Evolutionary conservation across 805 yeast species (phyloP), one percentile per base, ranked within the genome.

Genomic region (Pichia heedii): DNA sequence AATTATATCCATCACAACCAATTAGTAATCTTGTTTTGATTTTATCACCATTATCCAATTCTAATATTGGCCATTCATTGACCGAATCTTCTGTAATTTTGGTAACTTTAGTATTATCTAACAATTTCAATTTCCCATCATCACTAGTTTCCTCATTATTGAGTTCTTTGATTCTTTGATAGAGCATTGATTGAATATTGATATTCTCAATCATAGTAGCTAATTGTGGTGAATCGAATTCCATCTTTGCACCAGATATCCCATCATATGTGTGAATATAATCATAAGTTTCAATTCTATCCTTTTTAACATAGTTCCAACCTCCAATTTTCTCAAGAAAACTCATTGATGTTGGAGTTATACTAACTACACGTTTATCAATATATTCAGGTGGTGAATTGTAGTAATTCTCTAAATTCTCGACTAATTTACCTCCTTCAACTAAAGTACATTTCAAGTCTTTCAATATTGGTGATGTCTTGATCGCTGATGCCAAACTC

Each of bases 1-100:
- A 88, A 60, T 88, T 86, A 60, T 79, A 87, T 1, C 98, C 98
- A 60, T 93, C 98, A 33, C 96, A 95, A 9, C 98, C 98, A 15
- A 93, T 77, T 19, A 89, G 67, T n/a, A 89, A 68, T 43, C 96
- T 70, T 0, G 95, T 74, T 54, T 76, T 74, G 40, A 81, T 68
- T 12, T 56, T 50, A 13, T 74, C 73, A 1, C 96, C 97, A 49
- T 74, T 74, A 13, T 76, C 74, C 13, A 89, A 66, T 22, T 73
- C 67, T 13, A 90, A 79, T 9, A 77, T 57, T 1, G 97, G 97
- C 95, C 96, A 86, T 39, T 77, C 75, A 22, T 65, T 63, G 18
- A 41, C 27, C 0, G 61, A 60, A 39, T 65, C 69, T 7, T 64
- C 56, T 6, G 61, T 49, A 35, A 86, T 86, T 3, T 63, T 65